phyloP scores from a whole-genome alignment of 2,329 filamentous ascomycete species.

The Coniochaeta pulveracea region DNA sequence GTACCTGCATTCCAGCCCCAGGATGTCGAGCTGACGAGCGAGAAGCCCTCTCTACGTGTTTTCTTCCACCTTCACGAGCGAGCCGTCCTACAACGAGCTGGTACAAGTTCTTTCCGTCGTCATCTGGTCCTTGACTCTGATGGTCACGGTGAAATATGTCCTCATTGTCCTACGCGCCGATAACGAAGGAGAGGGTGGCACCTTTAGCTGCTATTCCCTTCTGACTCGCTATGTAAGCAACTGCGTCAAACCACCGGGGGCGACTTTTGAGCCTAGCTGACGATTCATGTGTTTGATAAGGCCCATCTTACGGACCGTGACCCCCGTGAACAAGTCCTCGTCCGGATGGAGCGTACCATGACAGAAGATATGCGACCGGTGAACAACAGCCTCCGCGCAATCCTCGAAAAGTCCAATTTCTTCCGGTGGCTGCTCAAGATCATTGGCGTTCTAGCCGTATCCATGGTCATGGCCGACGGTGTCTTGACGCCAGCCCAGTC shows the following conservation, averaged over 20 bases:
- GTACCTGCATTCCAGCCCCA: neutral
- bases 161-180: constrained; percentile 55
- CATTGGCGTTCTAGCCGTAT: constrained; percentile 54
- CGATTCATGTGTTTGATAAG: neutral
- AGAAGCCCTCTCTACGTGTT: constrained; percentile 54
- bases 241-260: too few species aligned
- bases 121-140: constrained; percentile 57
- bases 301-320: constrained; percentile 49
- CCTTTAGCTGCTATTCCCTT: constrained; percentile 55
- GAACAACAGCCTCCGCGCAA: constrained; percentile 39
- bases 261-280: too few species aligned
- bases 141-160: constrained; percentile 60
- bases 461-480: constrained; percentile 56
- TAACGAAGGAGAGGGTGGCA: constrained; percentile 61
- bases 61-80: constrained; percentile 51
- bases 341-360: constrained; percentile 47
- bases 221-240: constrained; percentile 39
- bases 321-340: constrained; percentile 39
- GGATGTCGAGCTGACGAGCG: constrained; percentile 2
- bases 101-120: constrained; percentile 56
- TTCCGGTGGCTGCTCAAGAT: constrained; percentile 44
- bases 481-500: constrained; percentile 60
- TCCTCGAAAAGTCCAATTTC: constrained; percentile 43
- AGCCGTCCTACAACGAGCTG: constrained; percentile 45
- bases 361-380: constrained; percentile 43